Conservation (phyloP, 805 yeast species). For the Pachysolen tannophilus region DNA sequence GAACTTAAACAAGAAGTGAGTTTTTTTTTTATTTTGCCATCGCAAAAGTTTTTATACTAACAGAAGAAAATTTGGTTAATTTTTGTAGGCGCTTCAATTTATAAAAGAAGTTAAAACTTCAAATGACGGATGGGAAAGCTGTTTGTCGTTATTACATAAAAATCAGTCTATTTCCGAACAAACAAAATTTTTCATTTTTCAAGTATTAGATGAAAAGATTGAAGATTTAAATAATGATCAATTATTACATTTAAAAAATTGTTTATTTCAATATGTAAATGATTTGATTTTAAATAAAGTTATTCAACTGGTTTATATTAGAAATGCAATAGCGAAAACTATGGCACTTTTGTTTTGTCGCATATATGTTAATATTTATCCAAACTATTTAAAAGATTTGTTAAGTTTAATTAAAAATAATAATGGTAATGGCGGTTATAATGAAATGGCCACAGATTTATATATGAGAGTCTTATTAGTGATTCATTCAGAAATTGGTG, state of each 20-base stretch:
- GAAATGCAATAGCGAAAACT: constrained; percentile 52
- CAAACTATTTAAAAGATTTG: constrained; percentile 42
- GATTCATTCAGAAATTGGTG: constrained; percentile 90
- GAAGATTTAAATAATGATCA: constrained; percentile 37
- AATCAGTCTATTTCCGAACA: constrained; percentile 34
- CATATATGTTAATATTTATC: constrained; percentile 41
- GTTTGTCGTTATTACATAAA: constrained; percentile 37
- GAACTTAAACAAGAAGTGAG: constrained; percentile 48
- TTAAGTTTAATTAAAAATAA: constrained; percentile 25
- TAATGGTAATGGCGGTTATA: constrained; percentile 21
- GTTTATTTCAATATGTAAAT: constrained; percentile 38
- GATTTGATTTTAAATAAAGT: constrained; percentile 15
- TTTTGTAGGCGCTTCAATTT: constrained; percentile 45
- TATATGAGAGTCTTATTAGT: constrained; percentile 65
- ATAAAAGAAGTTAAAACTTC: constrained; percentile 46
- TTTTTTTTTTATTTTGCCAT: neutral
- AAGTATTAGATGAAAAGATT: constrained; percentile 56
- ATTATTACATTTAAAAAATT: constrained; percentile 34
- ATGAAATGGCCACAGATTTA: constrained; percentile 51
- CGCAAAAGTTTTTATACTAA: constrained; percentile 5
- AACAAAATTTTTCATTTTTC: constrained; percentile 59
- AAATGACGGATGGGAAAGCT: constrained; percentile 46
- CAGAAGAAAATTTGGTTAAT: too few species aligned
- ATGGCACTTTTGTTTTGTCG: constrained; percentile 43
- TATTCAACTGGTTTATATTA: constrained; percentile 33